A percentile compares a stretch with the other conserved stretches of the same genome.
Evolutionary conservation across 2,329 filamentous ascomycete species (phyloP).

Genomic region (Calonectria ilicicola): DNA sequence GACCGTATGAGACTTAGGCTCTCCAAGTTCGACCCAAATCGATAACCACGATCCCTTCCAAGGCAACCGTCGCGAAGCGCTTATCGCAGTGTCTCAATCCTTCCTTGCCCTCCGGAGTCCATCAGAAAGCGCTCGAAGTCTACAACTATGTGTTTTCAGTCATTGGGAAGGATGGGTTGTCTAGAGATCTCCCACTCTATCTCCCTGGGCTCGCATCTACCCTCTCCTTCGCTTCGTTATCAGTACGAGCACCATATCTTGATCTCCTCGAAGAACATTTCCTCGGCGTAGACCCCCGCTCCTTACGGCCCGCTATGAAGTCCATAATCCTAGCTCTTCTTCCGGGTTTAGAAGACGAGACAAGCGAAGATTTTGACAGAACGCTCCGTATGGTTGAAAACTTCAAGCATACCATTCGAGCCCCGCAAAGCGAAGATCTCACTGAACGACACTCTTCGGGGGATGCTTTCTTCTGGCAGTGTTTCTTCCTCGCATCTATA

Average conservation of each 20-base stretch:
- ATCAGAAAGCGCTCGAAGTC: slow-evolving; percentile 96
- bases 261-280: slow-evolving; percentile 86
- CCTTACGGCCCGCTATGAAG: slow-evolving; percentile 89
- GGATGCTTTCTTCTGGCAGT: slow-evolving; percentile 98
- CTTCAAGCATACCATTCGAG: slow-evolving; percentile 77
- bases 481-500: slow-evolving; percentile 92
- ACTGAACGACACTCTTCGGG: slow-evolving; percentile 68
- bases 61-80: slow-evolving; percentile 85
- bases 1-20: slow-evolving; percentile 66
- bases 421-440: slow-evolving; percentile 62
- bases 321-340: slow-evolving; percentile 89
- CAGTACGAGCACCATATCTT: slow-evolving; percentile 87
- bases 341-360: slow-evolving; percentile 94
- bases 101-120: slow-evolving; percentile 91
- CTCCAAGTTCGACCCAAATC: slow-evolving; percentile 86
- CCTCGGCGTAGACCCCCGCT: slow-evolving; percentile 74
- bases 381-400: slow-evolving; percentile 83
- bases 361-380: slow-evolving; percentile 95
- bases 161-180: slow-evolving; percentile 84
- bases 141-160: slow-evolving; percentile 90
- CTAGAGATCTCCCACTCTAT: slow-evolving; percentile 86
- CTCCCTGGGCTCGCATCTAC: slow-evolving; percentile 90
- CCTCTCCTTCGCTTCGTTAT: slow-evolving; percentile 93
- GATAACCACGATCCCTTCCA: slow-evolving; percentile 81
- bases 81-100: slow-evolving; percentile 96